Evolutionary conservation across 495 filamentous ascomycete genomes (phyloP), one percentile per base, ranked within the genome.

Genomic region (Penicillium paradoxum): DNA sequence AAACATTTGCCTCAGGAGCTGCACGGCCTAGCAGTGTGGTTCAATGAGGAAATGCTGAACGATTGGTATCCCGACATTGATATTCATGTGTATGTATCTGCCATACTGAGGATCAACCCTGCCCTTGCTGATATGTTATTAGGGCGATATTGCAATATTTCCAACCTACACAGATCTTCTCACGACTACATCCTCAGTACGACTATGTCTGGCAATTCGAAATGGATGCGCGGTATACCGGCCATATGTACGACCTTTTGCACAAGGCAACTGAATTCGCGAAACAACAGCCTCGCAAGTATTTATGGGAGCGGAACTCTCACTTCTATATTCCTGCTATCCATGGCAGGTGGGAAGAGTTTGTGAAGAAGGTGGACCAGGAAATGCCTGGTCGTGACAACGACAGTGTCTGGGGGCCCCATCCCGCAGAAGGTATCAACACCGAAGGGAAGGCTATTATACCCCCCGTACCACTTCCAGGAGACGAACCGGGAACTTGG

Each of bases 191-290:
- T 55, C 84, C 83, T 0, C 79, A 88, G 44, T 89, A 84, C 54
- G 84, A 86, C 36, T 85, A 74, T 55, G 70, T 85, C 44, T 89
- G 85, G 86, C 87, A 89, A 55, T 85, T 83, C 77, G 85, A 88
- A 55, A 75, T 85, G 56, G 84, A 90, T 62, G 75, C 79, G 14
- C 77, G 87, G 27, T 79, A 80, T 44, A 86, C 80, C 0, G 85
- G 85, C 8, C 81, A 89, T 52, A 73, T 84, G 59, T 88, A 88
- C 83, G 41, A 45, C 9, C 36, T 55, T 18, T 68, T 89, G 18
- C 75, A 81, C 55, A 78, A 79, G 44, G 57, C 88, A 19, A 58
- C 65, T 13, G 51, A 74, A 2, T 89, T 87, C 62, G 78, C 76
- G 6, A 71, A 71, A 52, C 70, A 71, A 19, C 80, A 86, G 58